Evolutionary conservation across 495 filamentous ascomycete genomes (phyloP), one percentile per base, ranked within the genome.

Genomic region (Rhizodiscina lignyota): DNA sequence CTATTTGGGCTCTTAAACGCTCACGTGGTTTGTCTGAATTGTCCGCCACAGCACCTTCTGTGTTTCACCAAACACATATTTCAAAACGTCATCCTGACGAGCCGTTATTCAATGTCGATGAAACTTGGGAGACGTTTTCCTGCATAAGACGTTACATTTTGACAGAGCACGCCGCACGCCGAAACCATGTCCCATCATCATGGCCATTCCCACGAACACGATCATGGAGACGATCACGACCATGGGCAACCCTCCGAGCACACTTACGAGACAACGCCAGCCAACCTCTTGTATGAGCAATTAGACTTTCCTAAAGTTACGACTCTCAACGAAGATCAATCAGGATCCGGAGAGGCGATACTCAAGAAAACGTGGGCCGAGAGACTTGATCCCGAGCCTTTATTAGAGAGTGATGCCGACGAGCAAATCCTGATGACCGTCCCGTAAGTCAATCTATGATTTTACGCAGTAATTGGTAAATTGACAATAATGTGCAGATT

Each of bases 341-440:
- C 69, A 4, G 70, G 72, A 26, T 72, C 79, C 2, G 89, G 84
- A 22, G 66, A 64, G 36, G 73, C 68, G 1, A 69, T 94, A 34
- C 67, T 86, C n/a, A 67, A 80, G 55, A 97, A 97, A 59, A 79
- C 83, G 30, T 96, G 85, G 85, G 64, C 69, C 3, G 74, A 94
- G 52, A 62, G 89, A 37, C 44, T 94, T 38, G 54, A 74, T 19
- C 52, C 66, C 6, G 60, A 74, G 42, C 80, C 81, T 0, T 75
- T 85, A 54, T 65, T 97, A 10, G 68, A 63, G 50, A 94, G 84
- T 40, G 80, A 87, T 52, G 72, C 75, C 0, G 89, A 96, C 49
- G 89, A 94, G 62, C 84, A 97, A 59, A 41, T 97, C n/a, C 50
- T 97, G 22, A 79, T 96, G 59, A 73, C 77, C 48, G 68, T 96